Conservation (phyloP, 2,329 filamentous ascomycete genomes). For the Eutypella sp. region DNA sequence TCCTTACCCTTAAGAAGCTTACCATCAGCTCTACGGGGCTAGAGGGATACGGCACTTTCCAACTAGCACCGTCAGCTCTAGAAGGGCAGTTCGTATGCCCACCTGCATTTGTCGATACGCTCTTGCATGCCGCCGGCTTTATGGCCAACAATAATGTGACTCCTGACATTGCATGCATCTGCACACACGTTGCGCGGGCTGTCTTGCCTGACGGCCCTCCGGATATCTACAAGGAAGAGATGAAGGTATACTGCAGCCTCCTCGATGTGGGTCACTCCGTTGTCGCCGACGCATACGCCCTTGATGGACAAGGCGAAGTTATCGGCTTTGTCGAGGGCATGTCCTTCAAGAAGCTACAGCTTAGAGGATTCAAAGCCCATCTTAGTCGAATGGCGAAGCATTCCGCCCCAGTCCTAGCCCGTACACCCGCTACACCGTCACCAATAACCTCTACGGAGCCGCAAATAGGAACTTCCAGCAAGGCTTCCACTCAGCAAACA, state of each 20-base stretch:
- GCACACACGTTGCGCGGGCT: slow-evolving; percentile 17
- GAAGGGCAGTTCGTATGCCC: slow-evolving; percentile 15
- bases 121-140: slow-evolving; percentile 28
- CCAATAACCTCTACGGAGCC: background rate
- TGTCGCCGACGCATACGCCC: slow-evolving; percentile 22
- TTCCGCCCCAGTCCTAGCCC: background rate
- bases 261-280: slow-evolving; percentile 19
- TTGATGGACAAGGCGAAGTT: slow-evolving; percentile 15
- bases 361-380: slow-evolving; percentile 28
- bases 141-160: slow-evolving; percentile 23
- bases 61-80: slow-evolving; percentile 2
- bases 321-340: slow-evolving; percentile 20
- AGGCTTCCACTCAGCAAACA: background rate
- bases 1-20: slow-evolving; percentile 21
- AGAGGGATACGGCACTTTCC: slow-evolving; percentile 10
- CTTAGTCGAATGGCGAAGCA: slow-evolving; percentile 1
- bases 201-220: slow-evolving; percentile 10
- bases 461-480: background rate
- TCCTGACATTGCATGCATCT: slow-evolving; percentile 24
- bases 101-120: slow-evolving; percentile 24
- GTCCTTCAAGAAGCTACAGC: slow-evolving; percentile 25
- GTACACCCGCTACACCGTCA: background rate
- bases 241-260: slow-evolving; percentile 23
- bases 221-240: slow-evolving; percentile 10
- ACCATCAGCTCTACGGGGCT: slow-evolving; percentile 17